Evolutionary conservation across 176 grass and related monocot species (phyloP).

Genomic region (Rhynchospora pubera): DNA sequence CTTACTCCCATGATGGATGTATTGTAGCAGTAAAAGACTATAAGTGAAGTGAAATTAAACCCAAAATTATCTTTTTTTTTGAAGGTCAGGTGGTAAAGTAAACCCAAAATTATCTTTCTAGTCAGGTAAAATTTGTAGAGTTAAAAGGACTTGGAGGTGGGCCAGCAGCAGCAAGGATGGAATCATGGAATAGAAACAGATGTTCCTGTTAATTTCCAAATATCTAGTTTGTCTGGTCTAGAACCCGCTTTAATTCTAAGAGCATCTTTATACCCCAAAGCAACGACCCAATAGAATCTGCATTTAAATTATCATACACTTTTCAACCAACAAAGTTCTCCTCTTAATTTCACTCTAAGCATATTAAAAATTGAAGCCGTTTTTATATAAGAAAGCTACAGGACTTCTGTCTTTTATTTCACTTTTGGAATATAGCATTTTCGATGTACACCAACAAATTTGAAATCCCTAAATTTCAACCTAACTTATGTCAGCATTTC

Average conservation of each 20-base stretch:
- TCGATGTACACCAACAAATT: neutral
- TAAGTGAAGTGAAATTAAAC: neutral
- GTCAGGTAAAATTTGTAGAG: neutral
- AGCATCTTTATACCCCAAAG: neutral
- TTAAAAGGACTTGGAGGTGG: conserved; percentile 15
- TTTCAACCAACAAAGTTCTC: conserved; percentile 21
- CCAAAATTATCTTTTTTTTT: too few species aligned
- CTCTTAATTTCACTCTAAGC: neutral
- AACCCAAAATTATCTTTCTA: neutral
- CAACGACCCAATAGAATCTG: conserved; percentile 15
- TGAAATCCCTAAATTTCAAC: conserved; percentile 12
- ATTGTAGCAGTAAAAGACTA: neutral
- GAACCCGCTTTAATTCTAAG: neutral
- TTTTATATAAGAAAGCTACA: conserved; percentile 9
- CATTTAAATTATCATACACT: conserved; percentile 18
- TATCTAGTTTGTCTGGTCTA: neutral
- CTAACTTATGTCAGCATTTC: neutral
- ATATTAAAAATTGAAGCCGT: neutral
- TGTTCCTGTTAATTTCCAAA: neutral
- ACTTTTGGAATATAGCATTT: neutral
- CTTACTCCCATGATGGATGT: neutral
- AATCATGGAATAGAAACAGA: conserved; percentile 21
- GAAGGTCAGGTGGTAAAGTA: too few species aligned
- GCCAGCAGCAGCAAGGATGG: neutral
- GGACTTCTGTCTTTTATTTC: neutral